Base-by-base conservation (phyloP, 2,329 filamentous ascomycete species). In the Scolecobasidium constrictum region DNA sequence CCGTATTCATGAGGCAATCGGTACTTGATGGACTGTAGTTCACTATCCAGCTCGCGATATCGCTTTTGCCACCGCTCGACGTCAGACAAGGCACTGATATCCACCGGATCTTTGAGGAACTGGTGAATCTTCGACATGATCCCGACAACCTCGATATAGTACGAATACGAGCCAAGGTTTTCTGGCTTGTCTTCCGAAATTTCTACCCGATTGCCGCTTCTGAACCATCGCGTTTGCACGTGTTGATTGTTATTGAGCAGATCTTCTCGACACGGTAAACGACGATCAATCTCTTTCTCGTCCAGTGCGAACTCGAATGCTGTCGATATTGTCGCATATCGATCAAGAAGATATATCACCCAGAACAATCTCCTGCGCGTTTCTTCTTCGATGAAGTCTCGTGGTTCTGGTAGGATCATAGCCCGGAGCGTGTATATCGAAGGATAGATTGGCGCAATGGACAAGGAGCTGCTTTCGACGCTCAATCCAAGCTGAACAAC, bases 281-380 rank as follows among this genome's bases (percentile, higher is more conserved):
- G 84, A 18, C 88, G 77, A 56, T 94, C 87, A 35, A 94, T 90
- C 54, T 94, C 87, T 55, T 82, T 85, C 54, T 94, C 86, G 50
- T 90, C 81, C 15, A 95, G 65, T 1, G 86, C 85, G 57, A 94
- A 94, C 52, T 94, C 86, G 52, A 94, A 94, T 0, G 88, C 86
- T 0, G 88, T 94, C 1, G 86, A 82, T 44, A 94, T 81, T 1
- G 87, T 94, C 1, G 86, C 86, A 56, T 94, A 94, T 39, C 88
- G 75, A 57, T 95, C 88, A 4, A 95, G 71, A 11, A 94, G 65
- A 56, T 94, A 95, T 9, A 94, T 80, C 79, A 93, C 90, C 88
- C 88, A 95, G 60, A 95, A 94, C 1, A 94, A 67, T 19, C 88
- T 72, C 20, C 88, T 74, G 20, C 87, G 72, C 34, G 84, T 83